Evolutionary conservation across 495 filamentous ascomycete species (phyloP), one percentile per base, ranked within the genome.

Genomic region (Platismatia glauca): DNA sequence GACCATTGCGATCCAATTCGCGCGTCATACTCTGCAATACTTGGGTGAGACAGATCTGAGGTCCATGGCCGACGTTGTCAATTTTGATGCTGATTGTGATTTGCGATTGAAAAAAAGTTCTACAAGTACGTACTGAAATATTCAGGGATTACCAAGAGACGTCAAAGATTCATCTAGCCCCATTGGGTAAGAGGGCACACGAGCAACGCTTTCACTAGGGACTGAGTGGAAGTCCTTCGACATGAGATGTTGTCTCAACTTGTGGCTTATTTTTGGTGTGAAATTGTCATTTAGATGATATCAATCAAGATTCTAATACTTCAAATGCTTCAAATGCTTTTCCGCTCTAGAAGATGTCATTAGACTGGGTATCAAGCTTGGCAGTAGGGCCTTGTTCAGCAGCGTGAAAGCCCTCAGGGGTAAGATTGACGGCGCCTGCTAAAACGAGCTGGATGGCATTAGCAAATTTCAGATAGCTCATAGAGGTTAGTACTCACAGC

Each of bases 351-450:
- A 67, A 69, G 15, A 69, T 67, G 35, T 69, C 48, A 33, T 69
- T 67, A 38, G 59, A 57, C 16, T 65, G 55, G 34, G 65, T 69
- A 60, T 67, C 64, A 52, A 62, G 57, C 58, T 65, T 67, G 16
- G 43, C 56, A 44, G 55, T 50, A 37, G n/a, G 37, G 43, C 63
- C 63, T 29, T 62, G 68, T 29, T 72, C 65, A 31, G 72, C 67
- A 11, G 88, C 91, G 67, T 84, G 77, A 68, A 96, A 85, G 18
- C 86, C 89, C 66, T 94, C 87, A 44, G 91, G 73, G 9, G 87
- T 89, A 59, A 96, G 81, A 33, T 85, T 89, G 24, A 97, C 90
- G 12, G 93, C 94, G 15, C 93, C 93, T 9, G 94, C 90, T 84
- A 96, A 87, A 35, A 97, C 90, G 62, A 97, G 83, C 90, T 95